Evolutionary conservation across 2,329 filamentous ascomycete genomes (phyloP).

Genomic region (Dactylellina cionopaga): DNA sequence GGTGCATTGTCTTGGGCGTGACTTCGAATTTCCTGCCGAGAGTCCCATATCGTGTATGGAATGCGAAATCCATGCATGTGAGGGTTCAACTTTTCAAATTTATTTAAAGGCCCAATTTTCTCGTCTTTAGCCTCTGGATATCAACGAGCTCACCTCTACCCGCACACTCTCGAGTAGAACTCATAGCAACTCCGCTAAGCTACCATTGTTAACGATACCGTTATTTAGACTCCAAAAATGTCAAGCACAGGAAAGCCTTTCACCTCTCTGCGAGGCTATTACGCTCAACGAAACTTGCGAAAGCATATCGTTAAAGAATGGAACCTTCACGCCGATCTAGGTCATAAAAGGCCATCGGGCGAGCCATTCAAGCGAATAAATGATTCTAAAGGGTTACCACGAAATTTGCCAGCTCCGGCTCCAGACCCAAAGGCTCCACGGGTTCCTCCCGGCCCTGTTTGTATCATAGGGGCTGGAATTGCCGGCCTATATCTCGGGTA

Average conservation of each 20-base stretch:
- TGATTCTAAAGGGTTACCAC: not conserved
- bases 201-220: not conserved
- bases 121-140: not conserved
- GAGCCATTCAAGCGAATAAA: not conserved
- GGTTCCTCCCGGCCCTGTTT: constrained; percentile 43
- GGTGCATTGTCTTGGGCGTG: not conserved
- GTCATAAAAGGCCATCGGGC: not conserved
- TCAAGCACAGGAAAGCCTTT: not conserved
- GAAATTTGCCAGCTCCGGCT: not conserved
- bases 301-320: not conserved
- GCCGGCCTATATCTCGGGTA: constrained; percentile 60
- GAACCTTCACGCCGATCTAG: not conserved
- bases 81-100: not conserved
- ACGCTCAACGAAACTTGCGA: not conserved
- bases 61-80: not conserved
- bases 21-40: not conserved
- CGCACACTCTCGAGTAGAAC: not conserved
- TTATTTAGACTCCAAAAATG: not conserved
- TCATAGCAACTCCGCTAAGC: not conserved
- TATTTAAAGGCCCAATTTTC: not conserved
- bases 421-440: not conserved
- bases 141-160: not conserved
- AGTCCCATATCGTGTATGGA: not conserved
- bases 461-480: constrained; percentile 61
- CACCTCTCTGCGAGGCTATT: not conserved